phyloP scores from a whole-genome alignment of 2,329 filamentous ascomycete genomes.

The Claviceps pazoutovae region DNA sequence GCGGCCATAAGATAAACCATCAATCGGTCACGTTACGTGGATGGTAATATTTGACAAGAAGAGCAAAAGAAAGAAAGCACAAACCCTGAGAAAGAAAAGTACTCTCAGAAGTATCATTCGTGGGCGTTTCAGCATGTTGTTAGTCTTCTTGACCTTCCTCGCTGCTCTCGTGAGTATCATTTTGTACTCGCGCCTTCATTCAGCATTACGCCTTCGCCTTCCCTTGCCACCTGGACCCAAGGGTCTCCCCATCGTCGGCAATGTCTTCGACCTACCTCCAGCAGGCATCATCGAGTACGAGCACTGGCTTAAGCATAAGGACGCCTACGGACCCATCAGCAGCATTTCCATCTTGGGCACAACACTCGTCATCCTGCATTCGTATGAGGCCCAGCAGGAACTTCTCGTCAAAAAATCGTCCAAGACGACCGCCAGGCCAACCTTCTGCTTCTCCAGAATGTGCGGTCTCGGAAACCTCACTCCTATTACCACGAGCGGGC shows the following conservation, averaged over 20 bases:
- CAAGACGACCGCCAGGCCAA: constrained; percentile 22
- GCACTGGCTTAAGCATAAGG: constrained; percentile 6
- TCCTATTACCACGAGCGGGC: background rate
- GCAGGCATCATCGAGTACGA: background rate
- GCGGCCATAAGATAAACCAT: no score
- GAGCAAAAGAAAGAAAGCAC: background rate
- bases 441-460: background rate
- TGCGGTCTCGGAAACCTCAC: background rate
- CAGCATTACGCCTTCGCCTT: background rate
- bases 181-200: background rate
- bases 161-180: background rate
- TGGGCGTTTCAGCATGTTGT: background rate
- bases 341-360: constrained; percentile 25
- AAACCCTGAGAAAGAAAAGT: background rate
- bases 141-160: background rate
- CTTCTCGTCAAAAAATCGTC: constrained; percentile 22
- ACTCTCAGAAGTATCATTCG: no score
- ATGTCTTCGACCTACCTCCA: constrained; percentile 3
- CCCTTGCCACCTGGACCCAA: constrained; percentile 6
- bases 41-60: no score
- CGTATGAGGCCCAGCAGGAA: constrained; percentile 20
- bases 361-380: constrained; percentile 27
- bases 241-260: constrained; percentile 5
- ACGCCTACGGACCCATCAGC: constrained; percentile 28
- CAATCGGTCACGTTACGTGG: no score